A percentile compares a stretch with the other conserved stretches of the same genome.
Conservation (phyloP, 805 yeast species). For the Spathaspora gorwiae region DNA sequence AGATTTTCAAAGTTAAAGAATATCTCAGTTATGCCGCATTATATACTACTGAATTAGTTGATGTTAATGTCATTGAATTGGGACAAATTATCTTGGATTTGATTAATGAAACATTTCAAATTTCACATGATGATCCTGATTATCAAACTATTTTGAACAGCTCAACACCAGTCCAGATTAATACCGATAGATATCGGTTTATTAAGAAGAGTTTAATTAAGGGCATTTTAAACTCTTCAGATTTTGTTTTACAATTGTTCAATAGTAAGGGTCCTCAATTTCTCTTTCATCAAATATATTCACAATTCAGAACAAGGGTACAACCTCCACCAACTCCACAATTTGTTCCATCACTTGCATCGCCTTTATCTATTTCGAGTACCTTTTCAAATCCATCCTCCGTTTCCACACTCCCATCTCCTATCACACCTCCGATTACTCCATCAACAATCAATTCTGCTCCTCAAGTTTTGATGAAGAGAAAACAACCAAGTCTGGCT, state of each 20-base stretch:
- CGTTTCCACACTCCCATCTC: conserved; percentile 4
- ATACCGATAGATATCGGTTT: conserved; percentile 13
- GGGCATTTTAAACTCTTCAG: conserved; percentile 24
- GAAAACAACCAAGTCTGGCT: neutral
- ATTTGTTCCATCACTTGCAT: neutral
- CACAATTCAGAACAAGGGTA: conserved; percentile 9
- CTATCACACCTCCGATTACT: conserved; percentile 1
- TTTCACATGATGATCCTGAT: conserved; percentile 15
- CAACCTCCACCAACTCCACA: conserved; percentile 4
- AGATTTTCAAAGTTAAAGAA: conserved; percentile 45
- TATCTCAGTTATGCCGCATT: conserved; percentile 46
- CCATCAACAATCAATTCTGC: neutral
- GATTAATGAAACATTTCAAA: conserved; percentile 25
- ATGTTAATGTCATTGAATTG: conserved; percentile 23
- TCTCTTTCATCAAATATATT: conserved; percentile 16
- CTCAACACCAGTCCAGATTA: conserved; percentile 5
- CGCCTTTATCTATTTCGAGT: conserved; percentile 1
- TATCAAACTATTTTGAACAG: conserved; percentile 20
- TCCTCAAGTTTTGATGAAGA: neutral
- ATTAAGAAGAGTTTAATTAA: conserved; percentile 24
- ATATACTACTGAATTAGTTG: conserved; percentile 44
- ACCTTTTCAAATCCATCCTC: conserved; percentile 1
- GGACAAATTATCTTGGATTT: conserved; percentile 28
- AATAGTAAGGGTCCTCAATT: conserved; percentile 26
- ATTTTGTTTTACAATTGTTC: conserved; percentile 23